These are phyloP conservation scores for Pseudopyrenochaeta lycopersici DNA, from an alignment of 2,329 filamentous ascomycete genomes.

Conservation along the genomic window DNA sequence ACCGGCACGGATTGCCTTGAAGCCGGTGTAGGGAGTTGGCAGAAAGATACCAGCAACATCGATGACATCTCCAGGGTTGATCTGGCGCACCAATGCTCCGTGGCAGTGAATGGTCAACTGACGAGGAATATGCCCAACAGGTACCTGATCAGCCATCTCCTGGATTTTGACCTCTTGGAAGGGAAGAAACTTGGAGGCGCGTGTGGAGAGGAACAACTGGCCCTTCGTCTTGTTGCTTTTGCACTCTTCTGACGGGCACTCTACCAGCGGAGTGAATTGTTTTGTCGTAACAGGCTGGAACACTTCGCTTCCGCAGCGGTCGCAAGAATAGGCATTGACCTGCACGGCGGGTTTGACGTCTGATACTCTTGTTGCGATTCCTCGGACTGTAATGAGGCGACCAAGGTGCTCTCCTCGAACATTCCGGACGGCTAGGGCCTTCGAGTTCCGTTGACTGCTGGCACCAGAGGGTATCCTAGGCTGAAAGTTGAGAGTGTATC, in stretches of 20 bases:
- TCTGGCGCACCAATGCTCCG: conserved; percentile 82
- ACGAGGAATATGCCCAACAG: conserved; percentile 95
- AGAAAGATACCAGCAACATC: conserved; percentile 96
- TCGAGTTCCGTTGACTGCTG: conserved; percentile 65
- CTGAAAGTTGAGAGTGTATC: conserved; percentile 97
- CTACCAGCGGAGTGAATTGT: conserved; percentile 84
- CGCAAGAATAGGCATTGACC: conserved; percentile 97
- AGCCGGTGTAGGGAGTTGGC: conserved; percentile 97
- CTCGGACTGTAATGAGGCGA: conserved; percentile 90
- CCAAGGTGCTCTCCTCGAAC: conserved; percentile 93
- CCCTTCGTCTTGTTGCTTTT: conserved; percentile 90
- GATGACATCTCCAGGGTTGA: conserved; percentile 93
- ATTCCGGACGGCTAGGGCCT: conserved; percentile 87
- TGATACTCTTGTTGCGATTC: conserved; percentile 93
- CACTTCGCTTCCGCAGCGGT: conserved; percentile 94
- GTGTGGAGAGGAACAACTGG: conserved; percentile 91
- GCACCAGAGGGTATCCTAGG: conserved; percentile 78
- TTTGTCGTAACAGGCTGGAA: conserved; percentile 95
- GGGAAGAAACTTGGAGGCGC: conserved; percentile 94
- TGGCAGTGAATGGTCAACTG: conserved; percentile 90
- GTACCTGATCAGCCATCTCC: conserved; percentile 98
- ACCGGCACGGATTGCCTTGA: conserved; percentile 94
- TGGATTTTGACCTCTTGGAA: conserved; percentile 99
- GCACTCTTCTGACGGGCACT: conserved; percentile 92
- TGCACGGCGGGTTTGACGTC: conserved; percentile 98